Conservation (phyloP, 352 stramenopile species). For the Phytophthora pseudosyringae region DNA sequence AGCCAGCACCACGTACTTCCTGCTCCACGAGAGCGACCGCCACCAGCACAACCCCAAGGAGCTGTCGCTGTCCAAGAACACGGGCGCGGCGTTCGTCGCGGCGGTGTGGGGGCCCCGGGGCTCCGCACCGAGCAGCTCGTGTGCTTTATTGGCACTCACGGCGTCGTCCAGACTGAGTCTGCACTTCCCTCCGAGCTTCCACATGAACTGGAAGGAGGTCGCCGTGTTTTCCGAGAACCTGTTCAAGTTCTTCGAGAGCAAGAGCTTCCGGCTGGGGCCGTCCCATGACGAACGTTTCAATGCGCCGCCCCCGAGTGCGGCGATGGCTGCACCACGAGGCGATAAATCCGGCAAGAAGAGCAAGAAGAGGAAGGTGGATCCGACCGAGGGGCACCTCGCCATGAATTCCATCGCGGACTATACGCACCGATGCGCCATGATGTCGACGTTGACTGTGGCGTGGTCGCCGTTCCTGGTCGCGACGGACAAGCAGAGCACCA, state of each 20-base stretch:
- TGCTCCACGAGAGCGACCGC: slow-evolving; percentile 70
- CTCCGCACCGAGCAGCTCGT: slow-evolving; percentile 74
- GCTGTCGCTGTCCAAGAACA: slow-evolving; percentile 81
- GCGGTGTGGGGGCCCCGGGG: slow-evolving; percentile 76
- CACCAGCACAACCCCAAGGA: slow-evolving; percentile 86
- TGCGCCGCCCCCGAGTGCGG: slow-evolving; percentile 22
- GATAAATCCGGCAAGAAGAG: slow-evolving; percentile 31
- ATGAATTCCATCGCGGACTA: slow-evolving; percentile 66
- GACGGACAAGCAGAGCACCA: slow-evolving; percentile 46
- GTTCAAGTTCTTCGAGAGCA: slow-evolving; percentile 61
- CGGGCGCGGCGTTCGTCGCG: slow-evolving; percentile 60
- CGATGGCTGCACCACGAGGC: slow-evolving; percentile 28
- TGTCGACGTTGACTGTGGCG: slow-evolving; percentile 68
- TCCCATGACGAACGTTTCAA: slow-evolving; percentile 30
- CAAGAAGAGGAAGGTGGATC: slow-evolving; percentile 30
- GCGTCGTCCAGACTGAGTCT: slow-evolving; percentile 65
- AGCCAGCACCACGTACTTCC: slow-evolving; percentile 60
- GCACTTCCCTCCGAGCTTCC: slow-evolving; percentile 80
- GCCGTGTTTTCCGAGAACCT: slow-evolving; percentile 77
- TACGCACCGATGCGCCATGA: slow-evolving; percentile 56
- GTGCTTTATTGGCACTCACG: slow-evolving; percentile 70
- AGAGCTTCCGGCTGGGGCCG: slow-evolving; percentile 41
- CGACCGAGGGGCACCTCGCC: slow-evolving; percentile 1
- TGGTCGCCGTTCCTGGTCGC: slow-evolving; percentile 75
- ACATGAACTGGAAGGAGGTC: slow-evolving; percentile 78